phyloP scores from a whole-genome alignment of 768 basidiomycete species.

The Lactarius akahatsu region DNA sequence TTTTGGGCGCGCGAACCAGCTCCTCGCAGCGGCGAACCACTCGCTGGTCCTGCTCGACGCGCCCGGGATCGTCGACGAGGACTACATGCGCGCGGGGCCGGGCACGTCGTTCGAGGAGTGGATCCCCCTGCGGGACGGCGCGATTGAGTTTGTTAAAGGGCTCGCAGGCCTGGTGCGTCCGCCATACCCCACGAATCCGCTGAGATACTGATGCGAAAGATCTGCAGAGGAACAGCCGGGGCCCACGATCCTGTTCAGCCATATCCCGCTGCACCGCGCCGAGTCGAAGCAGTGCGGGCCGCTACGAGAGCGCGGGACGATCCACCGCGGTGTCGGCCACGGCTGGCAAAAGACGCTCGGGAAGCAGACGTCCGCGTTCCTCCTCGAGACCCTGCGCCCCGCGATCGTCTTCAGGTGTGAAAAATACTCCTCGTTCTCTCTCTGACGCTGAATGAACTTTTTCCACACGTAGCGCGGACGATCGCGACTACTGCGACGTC shows the following conservation, averaged over 20 bases:
- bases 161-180: slow-evolving; percentile 38
- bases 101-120: slow-evolving; percentile 54
- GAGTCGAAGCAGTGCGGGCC: slow-evolving; percentile 78
- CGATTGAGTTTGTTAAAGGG: slow-evolving; percentile 59
- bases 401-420: slow-evolving; percentile 65
- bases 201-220: too few species aligned
- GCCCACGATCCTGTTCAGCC: slow-evolving; percentile 71
- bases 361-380: slow-evolving; percentile 71
- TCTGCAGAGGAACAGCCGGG: slow-evolving; percentile 32
- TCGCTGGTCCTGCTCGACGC: slow-evolving; percentile 72
- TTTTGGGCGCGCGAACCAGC: slow-evolving; percentile 71
- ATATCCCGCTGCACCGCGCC: slow-evolving; percentile 81
- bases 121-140: slow-evolving; percentile 51
- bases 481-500: slow-evolving; percentile 89
- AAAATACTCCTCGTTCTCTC: too few species aligned
- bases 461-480: slow-evolving; percentile 62
- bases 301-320: slow-evolving; percentile 65
- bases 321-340: slow-evolving; percentile 71
- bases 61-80: slow-evolving; percentile 80
- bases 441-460: too few species aligned
- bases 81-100: slow-evolving; percentile 60
- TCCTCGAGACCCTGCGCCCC: slow-evolving; percentile 68
- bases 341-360: slow-evolving; percentile 85
- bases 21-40: slow-evolving; percentile 63
- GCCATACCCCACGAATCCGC: too few species aligned